phyloP scores from a whole-genome alignment of 805 yeast species.

The Suhomyces prunicola region DNA sequence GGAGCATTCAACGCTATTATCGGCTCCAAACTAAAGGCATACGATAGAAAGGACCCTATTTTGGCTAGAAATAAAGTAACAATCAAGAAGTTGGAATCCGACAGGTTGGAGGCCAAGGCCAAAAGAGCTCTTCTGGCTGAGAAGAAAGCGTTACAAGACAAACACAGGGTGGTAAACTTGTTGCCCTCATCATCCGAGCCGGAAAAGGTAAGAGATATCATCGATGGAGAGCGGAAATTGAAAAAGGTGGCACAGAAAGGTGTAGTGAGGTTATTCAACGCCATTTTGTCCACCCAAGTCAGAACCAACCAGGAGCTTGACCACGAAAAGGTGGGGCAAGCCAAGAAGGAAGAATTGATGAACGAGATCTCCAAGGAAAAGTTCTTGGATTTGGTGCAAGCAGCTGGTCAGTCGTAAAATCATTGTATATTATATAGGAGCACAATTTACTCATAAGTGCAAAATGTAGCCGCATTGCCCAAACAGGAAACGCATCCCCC shows the following conservation, averaged over 20 bases:
- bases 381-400: constrained; percentile 82
- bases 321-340: constrained; percentile 43
- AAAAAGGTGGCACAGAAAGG: constrained; percentile 86
- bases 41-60: constrained; percentile 86
- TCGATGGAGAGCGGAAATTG: constrained; percentile 66
- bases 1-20: constrained; percentile 80
- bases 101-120: constrained; percentile 82
- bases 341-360: constrained; percentile 56
- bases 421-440: background rate
- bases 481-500: background rate
- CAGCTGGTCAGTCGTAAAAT: constrained; percentile 51
- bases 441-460: background rate
- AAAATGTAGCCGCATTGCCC: background rate
- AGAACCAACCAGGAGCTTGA: constrained; percentile 50
- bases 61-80: constrained; percentile 77
- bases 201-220: constrained; percentile 49
- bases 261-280: constrained; percentile 80
- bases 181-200: constrained; percentile 61
- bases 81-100: constrained; percentile 69
- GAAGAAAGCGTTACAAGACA: constrained; percentile 62
- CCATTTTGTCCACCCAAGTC: constrained; percentile 75
- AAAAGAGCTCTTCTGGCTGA: constrained; percentile 66
- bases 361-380: constrained; percentile 85
- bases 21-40: constrained; percentile 82
- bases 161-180: constrained; percentile 63